Evolutionary conservation across 2,329 filamentous ascomycete species (phyloP), one percentile per base, ranked within the genome.

Genomic region (Corinectria fuckeliana): DNA sequence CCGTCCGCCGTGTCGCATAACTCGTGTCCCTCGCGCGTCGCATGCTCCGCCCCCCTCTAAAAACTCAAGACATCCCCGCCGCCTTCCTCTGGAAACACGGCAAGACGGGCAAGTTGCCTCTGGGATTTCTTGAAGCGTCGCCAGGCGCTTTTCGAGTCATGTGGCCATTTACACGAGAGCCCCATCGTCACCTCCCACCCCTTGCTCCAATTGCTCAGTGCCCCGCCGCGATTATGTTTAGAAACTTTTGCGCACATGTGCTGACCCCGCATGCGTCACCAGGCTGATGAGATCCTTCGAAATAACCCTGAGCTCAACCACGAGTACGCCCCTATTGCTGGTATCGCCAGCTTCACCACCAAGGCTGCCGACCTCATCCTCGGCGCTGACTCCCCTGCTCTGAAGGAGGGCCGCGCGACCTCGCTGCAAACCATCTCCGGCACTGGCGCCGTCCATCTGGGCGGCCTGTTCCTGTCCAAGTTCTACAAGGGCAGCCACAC

Each of bases 281-380:
- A 98, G 94, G 95, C 95, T 70, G 93, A 98, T 76, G 90, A 95
- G 67, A 88, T 92, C 71, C 86, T 98, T 68, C 91, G 89, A 77
- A 90, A 90, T 75, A 93, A 97, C 78, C 93, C 94, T 74, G 86
- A 91, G 60, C 84, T 96, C 71, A 96, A 99, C 82, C 94, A 99
- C 83, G 95, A 99, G 85, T 99, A 99, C 80, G 92, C 96, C 60
- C 94, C 95, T 60, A 99, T 99, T 76, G 91, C 93, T 63, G 95
- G 95, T 73, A 85, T 98, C 60, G 80, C 89, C 56, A 85, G 89
- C 64, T 96, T 97, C 81, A 97, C 92, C 60, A 85, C 87, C 69
- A 96, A 95, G 74, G 93, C 95, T 21, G 92, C 94, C 75, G 93
- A 95, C 81, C 85, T 98, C 70, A 91, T 97, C 60, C 85, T 98